A percentile compares a stretch with the other conserved stretches of the same genome.
Conservation (phyloP, 306 rosid species). For the Benincasa hispida region DNA sequence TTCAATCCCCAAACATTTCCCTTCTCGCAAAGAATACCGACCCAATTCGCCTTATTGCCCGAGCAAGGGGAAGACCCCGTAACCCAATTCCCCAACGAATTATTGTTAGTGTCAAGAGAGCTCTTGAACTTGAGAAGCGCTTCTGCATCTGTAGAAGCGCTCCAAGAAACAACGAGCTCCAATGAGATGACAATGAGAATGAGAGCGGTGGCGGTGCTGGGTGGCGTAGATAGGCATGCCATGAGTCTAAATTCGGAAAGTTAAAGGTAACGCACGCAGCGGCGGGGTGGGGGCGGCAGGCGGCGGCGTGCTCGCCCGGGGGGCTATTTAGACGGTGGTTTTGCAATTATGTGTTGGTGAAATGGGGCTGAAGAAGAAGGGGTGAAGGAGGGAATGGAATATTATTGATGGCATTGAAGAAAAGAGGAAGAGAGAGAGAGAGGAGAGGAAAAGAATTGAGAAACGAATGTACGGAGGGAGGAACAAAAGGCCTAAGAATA, state of each 20-base stretch:
- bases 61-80: conserved; percentile 27
- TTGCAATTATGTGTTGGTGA: neutral
- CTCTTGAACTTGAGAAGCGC: conserved; percentile 46
- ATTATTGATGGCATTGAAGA: conserved; percentile 10
- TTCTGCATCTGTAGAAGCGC: conserved; percentile 12
- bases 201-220: neutral
- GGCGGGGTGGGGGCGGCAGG: too few relatives aligned
- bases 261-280: neutral
- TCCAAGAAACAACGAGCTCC: neutral
- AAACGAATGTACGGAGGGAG: neutral
- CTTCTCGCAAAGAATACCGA: conserved; percentile 29
- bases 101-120: conserved; percentile 19
- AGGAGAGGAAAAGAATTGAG: neutral
- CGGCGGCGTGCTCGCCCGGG: conserved; percentile 3
- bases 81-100: conserved; percentile 29
- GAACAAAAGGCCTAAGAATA: neutral
- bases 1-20: conserved; percentile 45
- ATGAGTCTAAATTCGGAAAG: neutral
- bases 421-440: neutral
- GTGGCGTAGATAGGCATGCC: neutral
- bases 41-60: conserved; percentile 29
- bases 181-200: neutral
- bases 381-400: neutral
- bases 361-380: neutral
- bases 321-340: neutral